Conservation (phyloP, 202 grass and related monocot genomes). For the Hordeum pubiflorum region DNA sequence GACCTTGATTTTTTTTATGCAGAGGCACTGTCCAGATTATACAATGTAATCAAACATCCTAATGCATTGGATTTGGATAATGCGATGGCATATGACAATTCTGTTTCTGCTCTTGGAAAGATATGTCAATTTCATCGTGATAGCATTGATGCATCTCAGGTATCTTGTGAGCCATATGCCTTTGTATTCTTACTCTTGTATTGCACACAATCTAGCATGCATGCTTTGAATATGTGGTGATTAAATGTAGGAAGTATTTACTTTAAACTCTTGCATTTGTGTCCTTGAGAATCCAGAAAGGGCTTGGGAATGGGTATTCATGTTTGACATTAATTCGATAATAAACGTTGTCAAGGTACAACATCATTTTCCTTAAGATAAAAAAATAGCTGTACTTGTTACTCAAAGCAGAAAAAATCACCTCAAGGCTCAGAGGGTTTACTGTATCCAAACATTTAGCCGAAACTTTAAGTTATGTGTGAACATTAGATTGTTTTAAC, state of each 20-base stretch:
- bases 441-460: not conserved
- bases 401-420: not conserved
- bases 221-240: not conserved
- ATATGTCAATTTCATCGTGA: constrained; percentile 73
- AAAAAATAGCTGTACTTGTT: not conserved
- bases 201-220: not conserved
- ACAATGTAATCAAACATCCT: constrained; percentile 67
- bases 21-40: constrained; percentile 77
- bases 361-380: not conserved
- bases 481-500: not conserved
- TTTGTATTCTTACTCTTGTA: constrained; percentile 14
- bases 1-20: constrained; percentile 19
- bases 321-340: not conserved
- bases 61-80: constrained; percentile 69
- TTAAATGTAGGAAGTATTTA: not conserved
- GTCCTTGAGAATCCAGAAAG: not conserved
- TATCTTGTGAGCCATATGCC: constrained; percentile 24
- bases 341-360: not conserved
- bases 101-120: constrained; percentile 88
- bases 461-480: not conserved
- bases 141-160: constrained; percentile 67
- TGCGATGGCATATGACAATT: constrained; percentile 78
- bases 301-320: not conserved
- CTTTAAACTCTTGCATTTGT: not conserved
- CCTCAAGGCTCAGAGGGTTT: not conserved